Evolutionary conservation across 2,329 filamentous ascomycete species (phyloP).

Genomic region (Didymella glomerata): DNA sequence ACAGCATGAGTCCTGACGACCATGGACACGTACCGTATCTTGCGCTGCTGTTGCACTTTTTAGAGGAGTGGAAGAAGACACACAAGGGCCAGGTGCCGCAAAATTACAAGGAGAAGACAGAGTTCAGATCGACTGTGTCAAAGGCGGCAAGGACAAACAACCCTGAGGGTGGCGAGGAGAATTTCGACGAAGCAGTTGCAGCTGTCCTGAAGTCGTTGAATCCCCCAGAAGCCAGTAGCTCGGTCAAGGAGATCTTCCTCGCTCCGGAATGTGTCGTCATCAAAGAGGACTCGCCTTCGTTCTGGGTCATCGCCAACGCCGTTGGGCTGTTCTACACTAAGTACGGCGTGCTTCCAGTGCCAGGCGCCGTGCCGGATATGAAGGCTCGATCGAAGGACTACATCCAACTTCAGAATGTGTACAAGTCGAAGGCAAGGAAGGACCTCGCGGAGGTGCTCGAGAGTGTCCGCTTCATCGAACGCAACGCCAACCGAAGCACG

Average conservation of each 20-base stretch:
- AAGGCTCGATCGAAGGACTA: constrained; percentile 93
- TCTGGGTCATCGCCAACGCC: constrained; percentile 89
- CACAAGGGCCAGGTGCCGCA: constrained; percentile 74
- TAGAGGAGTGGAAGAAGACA: constrained; percentile 78
- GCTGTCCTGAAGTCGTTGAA: constrained; percentile 90
- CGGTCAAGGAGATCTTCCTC: constrained; percentile 80
- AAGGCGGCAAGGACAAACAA: constrained; percentile 74
- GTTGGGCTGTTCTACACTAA: constrained; percentile 78
- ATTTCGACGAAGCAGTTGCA: constrained; percentile 89
- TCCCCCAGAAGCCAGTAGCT: constrained; percentile 70
- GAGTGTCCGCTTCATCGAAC: constrained; percentile 66
- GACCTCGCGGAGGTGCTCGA: constrained; percentile 79
- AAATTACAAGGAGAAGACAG: constrained; percentile 84
- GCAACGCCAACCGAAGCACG: constrained; percentile 57
- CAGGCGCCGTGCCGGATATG: constrained; percentile 94
- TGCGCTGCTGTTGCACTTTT: constrained; percentile 80
- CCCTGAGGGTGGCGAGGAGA: constrained; percentile 90
- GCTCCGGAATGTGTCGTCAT: constrained; percentile 67
- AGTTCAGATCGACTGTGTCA: constrained; percentile 77
- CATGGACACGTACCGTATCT: constrained; percentile 94
- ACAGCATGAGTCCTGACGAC: constrained; percentile 75
- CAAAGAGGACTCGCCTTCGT: constrained; percentile 64
- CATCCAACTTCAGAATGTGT: constrained; percentile 88
- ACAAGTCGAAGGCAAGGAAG: constrained; percentile 84
- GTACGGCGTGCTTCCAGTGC: constrained; percentile 78